Base-by-base conservation (phyloP, 2,329 filamentous ascomycete genomes). In the Diaporthe eres region DNA sequence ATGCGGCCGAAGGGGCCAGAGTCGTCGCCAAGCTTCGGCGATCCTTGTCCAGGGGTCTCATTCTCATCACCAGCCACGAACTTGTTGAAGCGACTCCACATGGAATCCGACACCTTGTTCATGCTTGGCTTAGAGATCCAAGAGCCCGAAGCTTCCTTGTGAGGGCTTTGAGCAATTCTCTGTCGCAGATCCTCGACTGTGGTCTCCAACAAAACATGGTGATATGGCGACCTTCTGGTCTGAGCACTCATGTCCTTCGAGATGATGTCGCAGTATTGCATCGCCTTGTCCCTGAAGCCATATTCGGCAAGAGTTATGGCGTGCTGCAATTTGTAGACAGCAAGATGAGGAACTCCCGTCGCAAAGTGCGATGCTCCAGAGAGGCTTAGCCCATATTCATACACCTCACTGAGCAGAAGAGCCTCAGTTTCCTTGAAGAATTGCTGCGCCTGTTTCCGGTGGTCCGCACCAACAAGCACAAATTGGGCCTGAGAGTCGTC, bases 81-180 rank as follows among this genome's bases (percentile, higher is more conserved):
- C 81, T 95, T 98, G 85, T 96, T 98, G 85, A 99, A 98, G 76
- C 94, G 95, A 78, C 92, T 95, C 90, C 95, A 96, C 82, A 98
- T 92, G 47, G 94, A 95, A 77, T 94, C 95, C 2, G 96, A 97
- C 0, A 98, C 95, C 84, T 97, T 98, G 84, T 97, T 96, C 90
- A 98, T 97, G 83, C 92, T 98, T 9, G 96, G 95, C 83, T 97
- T 98, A 1, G 95, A 94, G 71, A 99, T 97, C 95, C 96, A 98
- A 2, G 95, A 96, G 28, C 91, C 92, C 9, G 92, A 93, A 74
- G 91, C 92, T 79, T 97, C 95, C 81, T 94, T 95, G 61, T 71
- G 68, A 17, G 96, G 95, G 25, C 95, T 93, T 82, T 97, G 94
- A 79, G 94, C 96, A 53, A 99, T 87, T 76, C 96, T 92, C 78